Conservation (phyloP, 2,329 filamentous ascomycete species). For the Fusarium pseudoanthophilum region DNA sequence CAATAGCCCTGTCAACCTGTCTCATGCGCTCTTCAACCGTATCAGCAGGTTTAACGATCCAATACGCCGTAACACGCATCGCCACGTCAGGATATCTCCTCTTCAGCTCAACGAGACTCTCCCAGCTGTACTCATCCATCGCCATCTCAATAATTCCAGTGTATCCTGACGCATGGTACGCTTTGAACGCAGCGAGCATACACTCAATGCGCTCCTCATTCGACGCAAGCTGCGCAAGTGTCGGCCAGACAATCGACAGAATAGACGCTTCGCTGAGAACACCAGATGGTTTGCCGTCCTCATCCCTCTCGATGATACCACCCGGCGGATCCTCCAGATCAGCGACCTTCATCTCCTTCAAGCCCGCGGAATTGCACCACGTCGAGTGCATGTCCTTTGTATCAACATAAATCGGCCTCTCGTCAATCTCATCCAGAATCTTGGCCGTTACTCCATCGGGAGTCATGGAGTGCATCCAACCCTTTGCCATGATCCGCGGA, state of each 20-base stretch:
- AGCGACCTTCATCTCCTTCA: slow-evolving; percentile 60
- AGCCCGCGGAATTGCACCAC: slow-evolving; percentile 65
- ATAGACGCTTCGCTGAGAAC: slow-evolving; percentile 64
- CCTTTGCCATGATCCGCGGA: slow-evolving; percentile 62
- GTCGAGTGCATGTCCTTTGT: slow-evolving; percentile 66
- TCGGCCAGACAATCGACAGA: slow-evolving; percentile 65
- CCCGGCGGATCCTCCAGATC: slow-evolving; percentile 60
- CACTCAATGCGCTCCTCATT: slow-evolving; percentile 60
- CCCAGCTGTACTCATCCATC: slow-evolving; percentile 69
- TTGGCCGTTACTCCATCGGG: slow-evolving; percentile 56
- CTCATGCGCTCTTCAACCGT: slow-evolving; percentile 53
- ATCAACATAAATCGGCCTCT: slow-evolving; percentile 66
- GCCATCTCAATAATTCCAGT: slow-evolving; percentile 70
- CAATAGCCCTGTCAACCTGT: slow-evolving; percentile 62
- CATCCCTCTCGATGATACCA: slow-evolving; percentile 63
- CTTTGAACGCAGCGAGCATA: slow-evolving; percentile 59
- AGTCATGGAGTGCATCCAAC: slow-evolving; percentile 66
- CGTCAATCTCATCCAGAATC: slow-evolving; percentile 62
- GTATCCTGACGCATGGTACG: slow-evolving; percentile 63
- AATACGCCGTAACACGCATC: slow-evolving; percentile 65
- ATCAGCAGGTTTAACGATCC: slow-evolving; percentile 63
- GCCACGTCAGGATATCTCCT: slow-evolving; percentile 43
- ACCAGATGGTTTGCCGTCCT: slow-evolving; percentile 59
- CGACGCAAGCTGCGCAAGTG: slow-evolving; percentile 59
- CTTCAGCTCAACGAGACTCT: slow-evolving; percentile 58